Percentiles rank a stretch among this genome's conserved stretches.
Conservation (phyloP, 2,329 filamentous ascomycete genomes). For the Fusarium napiforme region DNA sequence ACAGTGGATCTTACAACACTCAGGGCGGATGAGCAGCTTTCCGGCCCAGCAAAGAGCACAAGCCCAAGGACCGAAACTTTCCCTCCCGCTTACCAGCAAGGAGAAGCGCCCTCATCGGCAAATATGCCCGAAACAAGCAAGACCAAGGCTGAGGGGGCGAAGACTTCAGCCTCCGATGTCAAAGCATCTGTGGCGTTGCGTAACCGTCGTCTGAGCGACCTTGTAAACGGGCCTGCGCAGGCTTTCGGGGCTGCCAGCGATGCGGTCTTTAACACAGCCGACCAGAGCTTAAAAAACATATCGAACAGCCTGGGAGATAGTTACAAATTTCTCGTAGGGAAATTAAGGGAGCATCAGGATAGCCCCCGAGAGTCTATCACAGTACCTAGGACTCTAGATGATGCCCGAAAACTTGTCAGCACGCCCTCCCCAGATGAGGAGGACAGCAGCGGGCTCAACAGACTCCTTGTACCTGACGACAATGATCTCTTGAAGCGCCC, state of each 20-base stretch:
- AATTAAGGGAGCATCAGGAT: slow-evolving; percentile 77
- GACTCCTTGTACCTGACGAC: slow-evolving; percentile 58
- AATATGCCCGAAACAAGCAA: slow-evolving; percentile 49
- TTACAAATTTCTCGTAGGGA: slow-evolving; percentile 92
- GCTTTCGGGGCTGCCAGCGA: slow-evolving; percentile 86
- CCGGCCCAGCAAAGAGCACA: slow-evolving; percentile 70
- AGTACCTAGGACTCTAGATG: slow-evolving; percentile 90
- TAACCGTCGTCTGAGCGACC: slow-evolving; percentile 82
- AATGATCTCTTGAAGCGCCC: slow-evolving; percentile 46
- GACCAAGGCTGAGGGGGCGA: slow-evolving; percentile 49
- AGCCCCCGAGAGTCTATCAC: slow-evolving; percentile 59
- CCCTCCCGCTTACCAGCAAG: slow-evolving; percentile 65
- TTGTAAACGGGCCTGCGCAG: slow-evolving; percentile 86
- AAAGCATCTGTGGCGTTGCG: slow-evolving; percentile 64
- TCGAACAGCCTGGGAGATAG: slow-evolving; percentile 90
- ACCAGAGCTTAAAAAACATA: slow-evolving; percentile 92
- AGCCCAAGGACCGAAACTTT: slow-evolving; percentile 65
- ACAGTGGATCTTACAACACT: slow-evolving; percentile 94
- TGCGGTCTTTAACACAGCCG: slow-evolving; percentile 85
- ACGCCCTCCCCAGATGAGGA: slow-evolving; percentile 74
- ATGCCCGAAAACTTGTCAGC: slow-evolving; percentile 88
- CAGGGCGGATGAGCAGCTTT: slow-evolving; percentile 79
- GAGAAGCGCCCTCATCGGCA: slow-evolving; percentile 50
- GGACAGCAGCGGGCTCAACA: slow-evolving; percentile 68
- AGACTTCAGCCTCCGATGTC: slow-evolving; percentile 54